Percentiles rank a stretch among this genome's conserved stretches.
Conservation (phyloP, 306 rosid species). For the Rosa persica region DNA sequence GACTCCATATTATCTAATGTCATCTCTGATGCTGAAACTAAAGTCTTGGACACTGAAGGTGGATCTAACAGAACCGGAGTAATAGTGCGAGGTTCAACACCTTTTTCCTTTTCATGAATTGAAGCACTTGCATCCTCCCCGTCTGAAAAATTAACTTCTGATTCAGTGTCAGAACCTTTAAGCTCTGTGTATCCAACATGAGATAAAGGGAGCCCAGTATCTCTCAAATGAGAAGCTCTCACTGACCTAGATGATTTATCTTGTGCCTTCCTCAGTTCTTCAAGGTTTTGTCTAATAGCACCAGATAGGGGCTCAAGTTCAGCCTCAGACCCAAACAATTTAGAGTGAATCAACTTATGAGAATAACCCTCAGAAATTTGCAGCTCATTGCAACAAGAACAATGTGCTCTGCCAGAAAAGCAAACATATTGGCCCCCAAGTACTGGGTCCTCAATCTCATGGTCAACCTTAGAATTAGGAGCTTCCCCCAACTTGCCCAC, state of each 20-base stretch:
- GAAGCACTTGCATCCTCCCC: conserved; percentile 38
- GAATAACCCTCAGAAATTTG: conserved; percentile 30
- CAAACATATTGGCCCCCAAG: conserved; percentile 32
- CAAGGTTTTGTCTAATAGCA: conserved; percentile 29
- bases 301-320: conserved; percentile 45
- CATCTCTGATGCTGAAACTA: conserved; percentile 28
- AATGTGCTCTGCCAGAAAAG: conserved; percentile 23
- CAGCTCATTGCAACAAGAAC: conserved; percentile 69
- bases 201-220: conserved; percentile 46
- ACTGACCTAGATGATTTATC: conserved; percentile 32
- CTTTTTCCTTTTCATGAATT: conserved; percentile 25
- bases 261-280: conserved; percentile 26
- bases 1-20: conserved; percentile 31
- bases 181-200: conserved; percentile 75
- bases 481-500: conserved; percentile 61
- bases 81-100: conserved; percentile 35
- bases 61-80: background rate
- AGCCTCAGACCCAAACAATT: conserved; percentile 36
- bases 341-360: conserved; percentile 38
- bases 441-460: conserved; percentile 34
- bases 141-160: conserved; percentile 59
- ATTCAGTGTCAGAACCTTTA: conserved; percentile 77
- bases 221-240: conserved; percentile 35
- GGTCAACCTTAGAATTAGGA: conserved; percentile 40
- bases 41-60: conserved; percentile 22